Evolutionary conservation across 306 rosid genomes (phyloP), one percentile per base, ranked within the genome.

Genomic region (Corylus heterophylla): DNA sequence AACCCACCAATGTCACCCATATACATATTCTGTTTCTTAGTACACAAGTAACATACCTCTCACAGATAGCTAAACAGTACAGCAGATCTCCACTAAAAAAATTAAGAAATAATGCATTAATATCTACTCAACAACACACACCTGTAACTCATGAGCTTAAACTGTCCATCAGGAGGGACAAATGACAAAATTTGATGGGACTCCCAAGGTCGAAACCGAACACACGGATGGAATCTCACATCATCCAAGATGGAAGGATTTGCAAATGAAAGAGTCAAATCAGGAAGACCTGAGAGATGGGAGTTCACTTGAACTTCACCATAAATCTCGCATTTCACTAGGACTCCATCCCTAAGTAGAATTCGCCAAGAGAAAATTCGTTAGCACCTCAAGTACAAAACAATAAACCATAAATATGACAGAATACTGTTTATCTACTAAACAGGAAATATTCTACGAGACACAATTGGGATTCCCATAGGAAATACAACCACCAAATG

Each of bases 111-210:
- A 42, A 4, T 51, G 62, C 2, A 10, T 27, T n/a, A 42, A 50
- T 11, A 56, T 69, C 39, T 51, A 22, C 31, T 37, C 25, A 42
- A 62, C 42, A 17, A 70, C 18, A 77, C 74, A 4, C 76, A 95
- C 99, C 99, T 95, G 89, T 93, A 95, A 86, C 89, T 90, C 98
- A 93, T 83, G 35, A 95, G 94, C 88, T 95, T 93, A 84, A 95
- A 95, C 84, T 89, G 92, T 76, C 99, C 97, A 71, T 95, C 98
- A 66, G 98, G 97, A 77, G 98, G 98, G 83, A 95, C 98, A 77
- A 95, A 95, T 4, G 98, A 95, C 76, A 95, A 89, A 88, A 89
- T 77, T 79, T 93, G 99, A 86, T 89, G 78, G 71, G 94, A 87
- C 69, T 95, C 98, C 98, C 99, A 93, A 31, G 97, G 96, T 50